Percentiles rank a stretch among this genome's conserved stretches.
Conservation (phyloP, 129 eudicot genomes). For the Flaveria linearis region DNA sequence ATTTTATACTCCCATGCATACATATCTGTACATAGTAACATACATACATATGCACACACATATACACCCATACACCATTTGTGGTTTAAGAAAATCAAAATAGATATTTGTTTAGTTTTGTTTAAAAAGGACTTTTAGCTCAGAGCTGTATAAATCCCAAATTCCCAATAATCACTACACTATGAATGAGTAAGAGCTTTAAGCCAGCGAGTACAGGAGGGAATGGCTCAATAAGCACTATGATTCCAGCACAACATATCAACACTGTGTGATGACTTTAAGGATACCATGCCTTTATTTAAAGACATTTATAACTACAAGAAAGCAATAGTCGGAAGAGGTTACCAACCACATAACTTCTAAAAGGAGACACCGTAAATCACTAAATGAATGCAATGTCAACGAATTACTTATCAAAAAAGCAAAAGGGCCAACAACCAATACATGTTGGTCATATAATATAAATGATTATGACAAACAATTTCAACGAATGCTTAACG, state of each 20-base stretch:
- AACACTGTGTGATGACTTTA: not conserved
- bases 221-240: not conserved
- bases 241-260: not conserved
- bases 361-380: conserved; percentile 8
- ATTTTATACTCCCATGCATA: conserved; percentile 5
- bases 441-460: not conserved
- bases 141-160: not conserved
- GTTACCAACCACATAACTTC: conserved; percentile 7
- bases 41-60: not conserved
- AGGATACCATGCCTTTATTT: not conserved
- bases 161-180: not conserved
- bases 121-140: not conserved
- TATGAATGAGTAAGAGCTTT: not conserved
- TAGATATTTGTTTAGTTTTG: not conserved
- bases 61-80: not conserved
- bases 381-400: conserved; percentile 8
- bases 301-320: not conserved
- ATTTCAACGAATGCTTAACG: not conserved
- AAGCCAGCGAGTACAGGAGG: not conserved
- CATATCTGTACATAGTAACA: conserved; percentile 10
- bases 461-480: not conserved
- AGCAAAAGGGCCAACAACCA: conserved; percentile 8
- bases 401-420: conserved; percentile 2
- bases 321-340: not conserved
- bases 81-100: not conserved